Evolutionary conservation across 2,329 filamentous ascomycete species (phyloP), one percentile per base, ranked within the genome.

Genomic region (Plenodomus tracheiphilus): DNA sequence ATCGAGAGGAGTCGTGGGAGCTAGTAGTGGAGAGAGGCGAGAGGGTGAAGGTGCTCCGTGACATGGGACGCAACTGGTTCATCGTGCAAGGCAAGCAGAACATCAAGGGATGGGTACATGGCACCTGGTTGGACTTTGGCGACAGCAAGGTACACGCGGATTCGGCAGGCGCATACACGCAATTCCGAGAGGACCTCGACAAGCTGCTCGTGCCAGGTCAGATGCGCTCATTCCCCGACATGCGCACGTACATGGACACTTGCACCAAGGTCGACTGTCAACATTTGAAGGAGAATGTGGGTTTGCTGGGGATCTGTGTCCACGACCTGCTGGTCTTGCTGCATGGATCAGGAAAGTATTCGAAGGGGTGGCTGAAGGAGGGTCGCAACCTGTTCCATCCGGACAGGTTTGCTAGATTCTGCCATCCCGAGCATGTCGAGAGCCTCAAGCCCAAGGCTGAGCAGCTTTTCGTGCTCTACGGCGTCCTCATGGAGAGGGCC

Each of bases 341-440:
- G 32, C 34, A 54, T n/a, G 66, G 62, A 5, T 65, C 64, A 7
- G 62, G 54, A 2, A 17, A 38, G 3, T 68, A 62, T 39, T 58
- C 51, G 1, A 49, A 54, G 22, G 56, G 58, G 15, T 64, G 59
- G 52, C 54, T 72, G 21, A 68, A 66, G 47, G 52, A 59, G 10
- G 54, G 60, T 38, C 56, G 68, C 15, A 64, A 59, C 45, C 38
- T 60, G 25, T 72, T 65, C 64, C 68, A 72, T 34, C 69, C 69
- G 28, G 68, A 72, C 38, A 62, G 57, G 21, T 70, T 71, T 38
- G 61, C 55, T 25, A 56, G 61, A 38, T 60, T 49, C 44, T 68
- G 66, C 51, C 53, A 59, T 34, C 18, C 54, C 10, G 56, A 61
- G 2, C 43, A 56, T 28, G 54, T 44, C 13, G 65, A 66, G 2